Evolutionary conservation across 371 early-diverging fungal genomes (phyloP).

Genomic region (Apophysomyces variabilis): DNA sequence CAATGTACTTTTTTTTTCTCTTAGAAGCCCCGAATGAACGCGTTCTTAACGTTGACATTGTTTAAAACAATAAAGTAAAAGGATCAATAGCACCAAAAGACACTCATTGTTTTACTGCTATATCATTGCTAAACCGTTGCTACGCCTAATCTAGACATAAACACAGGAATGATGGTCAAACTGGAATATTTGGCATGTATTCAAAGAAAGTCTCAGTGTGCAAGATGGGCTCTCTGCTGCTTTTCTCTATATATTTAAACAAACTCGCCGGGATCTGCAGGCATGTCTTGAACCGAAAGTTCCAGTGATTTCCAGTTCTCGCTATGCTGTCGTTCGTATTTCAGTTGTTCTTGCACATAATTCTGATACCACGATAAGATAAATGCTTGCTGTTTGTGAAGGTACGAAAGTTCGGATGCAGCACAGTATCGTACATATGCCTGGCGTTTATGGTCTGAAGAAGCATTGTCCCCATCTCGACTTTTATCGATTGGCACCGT

Average conservation of each 20-base stretch:
- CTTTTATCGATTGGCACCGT: constrained; percentile 8
- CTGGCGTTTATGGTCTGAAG: constrained; percentile 35
- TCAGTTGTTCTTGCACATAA: constrained; percentile 62
- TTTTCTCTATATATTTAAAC: not conserved
- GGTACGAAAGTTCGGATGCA: constrained; percentile 35
- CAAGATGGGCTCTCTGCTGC: no score
- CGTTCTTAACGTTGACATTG: not conserved
- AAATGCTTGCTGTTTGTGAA: constrained; percentile 47
- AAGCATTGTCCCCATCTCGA: constrained; percentile 21
- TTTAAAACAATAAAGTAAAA: not conserved
- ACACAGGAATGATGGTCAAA: no score
- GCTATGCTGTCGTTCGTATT: constrained; percentile 50
- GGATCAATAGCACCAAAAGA: not conserved
- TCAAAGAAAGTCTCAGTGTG: no score
- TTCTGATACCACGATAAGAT: constrained; percentile 66
- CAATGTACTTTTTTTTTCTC: not conserved
- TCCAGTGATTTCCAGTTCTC: constrained; percentile 68
- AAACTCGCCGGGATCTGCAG: constrained; percentile 25
- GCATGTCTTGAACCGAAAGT: constrained; percentile 25
- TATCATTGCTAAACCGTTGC: no score
- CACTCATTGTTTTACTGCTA: not conserved
- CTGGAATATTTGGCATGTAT: no score
- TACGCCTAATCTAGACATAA: no score
- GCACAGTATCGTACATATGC: constrained; percentile 43
- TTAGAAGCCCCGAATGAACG: constrained; percentile 3